phyloP scores from a whole-genome alignment of 2,329 filamentous ascomycete species.

The Beauveria sp. region DNA sequence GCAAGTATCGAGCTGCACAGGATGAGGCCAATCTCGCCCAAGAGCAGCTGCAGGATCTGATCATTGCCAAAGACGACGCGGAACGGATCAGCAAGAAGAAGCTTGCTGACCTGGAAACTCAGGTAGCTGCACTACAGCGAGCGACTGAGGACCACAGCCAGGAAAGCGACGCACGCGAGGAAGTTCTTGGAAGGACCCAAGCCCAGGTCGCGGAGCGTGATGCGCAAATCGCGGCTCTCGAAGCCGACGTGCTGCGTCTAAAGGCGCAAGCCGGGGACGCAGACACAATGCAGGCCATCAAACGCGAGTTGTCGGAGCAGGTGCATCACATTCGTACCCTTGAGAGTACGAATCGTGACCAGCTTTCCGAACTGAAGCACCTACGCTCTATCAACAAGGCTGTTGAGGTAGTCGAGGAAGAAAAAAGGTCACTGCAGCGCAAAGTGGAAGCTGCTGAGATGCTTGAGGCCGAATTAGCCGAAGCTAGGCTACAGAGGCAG shows the following conservation, averaged over 20 bases:
- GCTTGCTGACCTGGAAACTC: conserved; percentile 45
- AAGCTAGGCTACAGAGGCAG: conserved; percentile 74
- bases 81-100: conserved; percentile 53
- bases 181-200: conserved; percentile 53
- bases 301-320: conserved; percentile 82
- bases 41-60: conserved; percentile 74
- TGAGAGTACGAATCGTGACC: conserved; percentile 73
- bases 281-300: conserved; percentile 78
- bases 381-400: conserved; percentile 75
- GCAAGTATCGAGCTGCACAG: conserved; percentile 60
- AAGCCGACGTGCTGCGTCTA: conserved; percentile 74
- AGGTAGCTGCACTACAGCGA: conserved; percentile 38
- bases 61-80: conserved; percentile 58
- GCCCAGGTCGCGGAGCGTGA: conserved; percentile 63
- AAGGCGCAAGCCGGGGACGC: conserved; percentile 83
- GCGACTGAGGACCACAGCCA: conserved; percentile 51
- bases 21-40: conserved; percentile 67
- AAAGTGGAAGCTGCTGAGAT: conserved; percentile 68
- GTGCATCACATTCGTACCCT: conserved; percentile 83
- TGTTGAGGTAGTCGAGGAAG: conserved; percentile 91
- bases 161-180: conserved; percentile 49
- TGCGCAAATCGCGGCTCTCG: conserved; percentile 61
- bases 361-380: conserved; percentile 70
- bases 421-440: conserved; percentile 76
- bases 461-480: conserved; percentile 68